These are phyloP conservation scores for Ophiognomonia clavigignenti-juglandacearum DNA, from an alignment of 2,329 filamentous ascomycete species.

Conservation along the genomic window DNA sequence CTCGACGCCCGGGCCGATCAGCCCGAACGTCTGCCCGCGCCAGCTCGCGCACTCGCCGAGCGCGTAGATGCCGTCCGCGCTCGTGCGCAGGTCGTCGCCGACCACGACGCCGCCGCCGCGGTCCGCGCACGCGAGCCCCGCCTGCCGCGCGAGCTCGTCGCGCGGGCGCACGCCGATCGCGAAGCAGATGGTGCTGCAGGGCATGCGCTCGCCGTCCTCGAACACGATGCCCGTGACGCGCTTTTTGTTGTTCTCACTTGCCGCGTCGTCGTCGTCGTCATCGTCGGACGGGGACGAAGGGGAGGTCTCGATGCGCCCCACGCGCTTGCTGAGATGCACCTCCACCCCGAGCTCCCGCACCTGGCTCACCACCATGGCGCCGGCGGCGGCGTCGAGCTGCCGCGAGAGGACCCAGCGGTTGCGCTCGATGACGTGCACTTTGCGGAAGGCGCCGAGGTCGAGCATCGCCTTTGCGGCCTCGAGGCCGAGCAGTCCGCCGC, in stretches of 20 bases:
- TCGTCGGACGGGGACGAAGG: too few relatives aligned
- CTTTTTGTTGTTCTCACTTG: too few relatives aligned
- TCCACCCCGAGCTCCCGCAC: constrained; percentile 75
- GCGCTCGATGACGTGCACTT: constrained; percentile 75
- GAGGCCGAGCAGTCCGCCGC: constrained; percentile 77
- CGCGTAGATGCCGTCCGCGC: constrained; percentile 69
- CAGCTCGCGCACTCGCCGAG: constrained; percentile 90
- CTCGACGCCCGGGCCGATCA: constrained; percentile 85
- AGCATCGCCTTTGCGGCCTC: constrained; percentile 92
- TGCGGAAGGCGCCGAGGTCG: constrained; percentile 69
- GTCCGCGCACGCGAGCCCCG: constrained; percentile 68
- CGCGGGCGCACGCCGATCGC: constrained; percentile 80
- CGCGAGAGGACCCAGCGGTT: constrained; percentile 79
- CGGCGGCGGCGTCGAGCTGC: constrained; percentile 78
- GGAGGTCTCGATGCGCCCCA: constrained; percentile 64
- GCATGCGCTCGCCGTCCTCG: constrained; percentile 72
- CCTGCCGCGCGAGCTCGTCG: constrained; percentile 67
- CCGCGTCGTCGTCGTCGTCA: too few relatives aligned
- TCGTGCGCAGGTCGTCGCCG: constrained; percentile 64
- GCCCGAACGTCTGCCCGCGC: constrained; percentile 79
- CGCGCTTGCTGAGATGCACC: constrained; percentile 70
- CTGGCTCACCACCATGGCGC: constrained; percentile 75
- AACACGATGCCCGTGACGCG: constrained; percentile 70
- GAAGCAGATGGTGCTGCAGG: constrained; percentile 80
- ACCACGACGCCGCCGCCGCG: constrained; percentile 74